Evolutionary conservation across 345 rosid genomes (phyloP), one percentile per base, ranked within the genome.

Genomic region (Psidium guajava): DNA sequence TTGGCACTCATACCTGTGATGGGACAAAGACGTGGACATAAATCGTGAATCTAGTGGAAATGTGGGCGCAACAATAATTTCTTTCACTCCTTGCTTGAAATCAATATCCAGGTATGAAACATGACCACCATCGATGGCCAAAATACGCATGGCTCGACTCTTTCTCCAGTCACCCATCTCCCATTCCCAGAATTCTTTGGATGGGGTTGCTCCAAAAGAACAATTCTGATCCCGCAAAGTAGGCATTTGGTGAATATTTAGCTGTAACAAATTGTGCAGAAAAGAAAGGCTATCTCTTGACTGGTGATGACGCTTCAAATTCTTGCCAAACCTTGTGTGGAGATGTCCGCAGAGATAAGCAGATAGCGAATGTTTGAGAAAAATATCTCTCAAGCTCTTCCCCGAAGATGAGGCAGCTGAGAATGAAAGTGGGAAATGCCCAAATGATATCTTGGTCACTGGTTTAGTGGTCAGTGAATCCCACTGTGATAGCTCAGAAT

Each of bases 91-190:
- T 77, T 92, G 89, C 83, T 90, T 91, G 73, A 95, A 94, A 86
- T 94, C 91, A 44, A 95, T 84, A 89, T 95, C 99, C 75, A 91
- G 47, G 85, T 91, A 97, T 57, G 99, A 97, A 84, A 95, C 95
- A 85, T 95, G 98, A 85, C 96, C 98, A 86, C 92, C 88, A 90
- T 97, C 99, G 88, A 96, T 88, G 88, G 97, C 98, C 91, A 94
- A 53, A 87, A 97, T 92, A 80, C 98, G 90, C 95, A 97, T 88
- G 82, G 94, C 93, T 86, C 96, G 92, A 89, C 92, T 94, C 85
- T 92, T 93, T 88, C 98, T 94, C 99, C 99, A 97, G 88, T 97
- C 99, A 90, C 96, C 98, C 98, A 95, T 95, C 91, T 96, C 98
- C 99, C 99, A 96, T 85, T 97, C 99, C 98, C 99, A 97, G 88